Conservation (phyloP, 192 early-diverging fungal genomes). For the Coemansia sp. region DNA sequence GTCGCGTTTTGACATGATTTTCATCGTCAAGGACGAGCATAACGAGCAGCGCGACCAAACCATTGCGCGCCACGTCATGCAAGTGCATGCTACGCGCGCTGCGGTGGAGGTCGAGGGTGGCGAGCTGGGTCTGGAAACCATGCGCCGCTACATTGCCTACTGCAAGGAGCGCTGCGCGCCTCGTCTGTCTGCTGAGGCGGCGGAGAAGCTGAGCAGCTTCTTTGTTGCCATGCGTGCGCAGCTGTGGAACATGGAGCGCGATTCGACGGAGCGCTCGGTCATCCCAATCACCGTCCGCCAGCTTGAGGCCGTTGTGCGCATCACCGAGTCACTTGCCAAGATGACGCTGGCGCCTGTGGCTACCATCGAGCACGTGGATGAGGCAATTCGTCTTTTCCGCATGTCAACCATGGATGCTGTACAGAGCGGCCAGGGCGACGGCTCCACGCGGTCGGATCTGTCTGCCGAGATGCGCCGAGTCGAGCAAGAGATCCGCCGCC, state of each 20-base stretch:
- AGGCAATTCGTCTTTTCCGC: constrained; percentile 97
- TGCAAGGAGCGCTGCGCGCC: constrained; percentile 95
- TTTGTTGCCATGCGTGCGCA: constrained; percentile 90
- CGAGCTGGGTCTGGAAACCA: constrained; percentile 90
- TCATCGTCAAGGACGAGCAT: constrained; percentile 97
- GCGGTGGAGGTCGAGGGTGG: constrained; percentile 65
- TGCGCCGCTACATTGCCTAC: constrained; percentile 95
- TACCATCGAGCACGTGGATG: constrained; percentile 88
- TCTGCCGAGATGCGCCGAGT: constrained; percentile 74
- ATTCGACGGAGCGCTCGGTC: constrained; percentile 69
- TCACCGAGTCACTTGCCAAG: constrained; percentile 97
- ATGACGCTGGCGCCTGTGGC: constrained; percentile 84
- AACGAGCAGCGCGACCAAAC: constrained; percentile 87
- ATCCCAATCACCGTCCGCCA: constrained; percentile 98
- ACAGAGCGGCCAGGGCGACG: constrained; percentile 80
- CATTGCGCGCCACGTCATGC: constrained; percentile 95
- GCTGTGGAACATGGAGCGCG: constrained; percentile 74
- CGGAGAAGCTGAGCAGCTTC: constrained; percentile 89
- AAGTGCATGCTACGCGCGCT: constrained; percentile 84
- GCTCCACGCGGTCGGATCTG: constrained; percentile 74
- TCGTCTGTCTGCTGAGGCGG: constrained; percentile 81
- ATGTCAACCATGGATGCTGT: constrained; percentile 97
- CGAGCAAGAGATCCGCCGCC: constrained; percentile 80
- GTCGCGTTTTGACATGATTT: constrained; percentile 99
- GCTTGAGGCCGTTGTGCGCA: constrained; percentile 97